phyloP scores from a whole-genome alignment of 805 yeast species.

The Komagataella mondaviorum region DNA sequence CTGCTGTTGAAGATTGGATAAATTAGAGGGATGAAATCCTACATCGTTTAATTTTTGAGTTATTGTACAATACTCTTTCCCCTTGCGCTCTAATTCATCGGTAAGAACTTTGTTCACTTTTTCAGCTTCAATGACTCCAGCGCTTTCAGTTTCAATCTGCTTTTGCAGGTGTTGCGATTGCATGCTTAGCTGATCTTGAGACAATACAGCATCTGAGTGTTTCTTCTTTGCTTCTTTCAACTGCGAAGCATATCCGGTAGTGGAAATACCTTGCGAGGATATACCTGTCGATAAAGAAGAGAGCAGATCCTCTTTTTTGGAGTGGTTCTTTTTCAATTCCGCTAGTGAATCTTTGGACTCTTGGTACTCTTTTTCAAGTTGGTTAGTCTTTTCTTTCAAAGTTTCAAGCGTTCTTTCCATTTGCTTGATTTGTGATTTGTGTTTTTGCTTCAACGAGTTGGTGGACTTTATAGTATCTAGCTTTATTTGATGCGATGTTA shows the following conservation, averaged over 20 bases:
- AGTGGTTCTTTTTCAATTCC: slow-evolving; percentile 29
- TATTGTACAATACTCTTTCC: neutral
- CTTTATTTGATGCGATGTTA: slow-evolving; percentile 42
- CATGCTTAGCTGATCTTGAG: slow-evolving; percentile 45
- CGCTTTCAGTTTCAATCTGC: slow-evolving; percentile 34
- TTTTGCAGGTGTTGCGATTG: slow-evolving; percentile 41
- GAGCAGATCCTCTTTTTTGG: slow-evolving; percentile 61
- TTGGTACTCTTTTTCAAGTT: slow-evolving; percentile 31
- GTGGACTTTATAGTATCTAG: slow-evolving; percentile 32
- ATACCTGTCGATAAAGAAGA: slow-evolving; percentile 81
- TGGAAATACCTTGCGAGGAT: slow-evolving; percentile 66
- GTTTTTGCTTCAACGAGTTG: slow-evolving; percentile 18
- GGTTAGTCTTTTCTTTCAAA: slow-evolving; percentile 20
- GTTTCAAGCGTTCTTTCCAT: slow-evolving; percentile 3
- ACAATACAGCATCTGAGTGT: slow-evolving; percentile 37
- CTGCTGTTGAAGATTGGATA: slow-evolving; percentile 28
- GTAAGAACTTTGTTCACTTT: slow-evolving; percentile 25
- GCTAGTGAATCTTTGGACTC: slow-evolving; percentile 28
- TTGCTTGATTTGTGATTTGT: slow-evolving; percentile 9
- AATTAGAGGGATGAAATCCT: slow-evolving; percentile 42
- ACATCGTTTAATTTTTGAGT: slow-evolving; percentile 20
- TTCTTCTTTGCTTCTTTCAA: slow-evolving; percentile 47
- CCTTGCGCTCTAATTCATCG: slow-evolving; percentile 21
- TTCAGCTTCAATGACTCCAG: slow-evolving; percentile 26
- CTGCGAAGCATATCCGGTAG: slow-evolving; percentile 69